These are phyloP conservation scores for Astraeus odoratus DNA, from an alignment of 768 basidiomycete species.

Conservation along the genomic window DNA sequence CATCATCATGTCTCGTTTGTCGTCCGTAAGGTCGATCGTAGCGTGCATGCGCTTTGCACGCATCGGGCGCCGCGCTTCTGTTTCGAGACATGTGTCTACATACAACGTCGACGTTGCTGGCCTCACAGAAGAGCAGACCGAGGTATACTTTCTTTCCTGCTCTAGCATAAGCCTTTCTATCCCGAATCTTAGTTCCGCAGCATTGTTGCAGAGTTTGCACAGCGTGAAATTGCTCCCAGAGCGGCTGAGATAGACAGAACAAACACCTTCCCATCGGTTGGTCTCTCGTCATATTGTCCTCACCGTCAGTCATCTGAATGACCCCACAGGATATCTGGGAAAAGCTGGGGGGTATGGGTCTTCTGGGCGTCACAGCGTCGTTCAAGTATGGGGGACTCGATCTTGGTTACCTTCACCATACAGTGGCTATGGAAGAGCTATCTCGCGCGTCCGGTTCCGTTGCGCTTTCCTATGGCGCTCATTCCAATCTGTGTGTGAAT, in stretches of 20 bases:
- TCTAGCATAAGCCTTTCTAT: background rate
- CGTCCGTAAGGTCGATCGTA: conserved; percentile 8
- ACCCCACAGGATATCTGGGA: conserved; percentile 70
- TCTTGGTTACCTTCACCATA: conserved; percentile 82
- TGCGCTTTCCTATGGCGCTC: conserved; percentile 87
- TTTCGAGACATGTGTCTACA: conserved; percentile 34
- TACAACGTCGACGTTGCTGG: conserved; percentile 74
- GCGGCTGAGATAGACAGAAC: conserved; percentile 82
- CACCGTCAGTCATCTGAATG: conserved; percentile 4
- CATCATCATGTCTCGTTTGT: conserved; percentile 11
- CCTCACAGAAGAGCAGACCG: conserved; percentile 70
- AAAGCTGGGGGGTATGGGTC: conserved; percentile 87
- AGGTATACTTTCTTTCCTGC: conserved; percentile 41
- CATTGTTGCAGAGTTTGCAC: conserved; percentile 72
- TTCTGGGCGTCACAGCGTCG: conserved; percentile 81
- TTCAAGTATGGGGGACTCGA: conserved; percentile 77
- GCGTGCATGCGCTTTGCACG: conserved; percentile 4
- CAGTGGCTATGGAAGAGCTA: conserved; percentile 91
- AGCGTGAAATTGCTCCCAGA: conserved; percentile 77
- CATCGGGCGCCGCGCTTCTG: background rate
- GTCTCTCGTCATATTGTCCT: conserved; percentile 12
- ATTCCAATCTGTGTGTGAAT: conserved; percentile 85
- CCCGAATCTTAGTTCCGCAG: conserved; percentile 58
- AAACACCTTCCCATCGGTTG: conserved; percentile 73
- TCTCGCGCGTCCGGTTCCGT: conserved; percentile 89